Base-by-base conservation (phyloP, 108 stramenopile genomes). In the Pelagomonas calceolata region DNA sequence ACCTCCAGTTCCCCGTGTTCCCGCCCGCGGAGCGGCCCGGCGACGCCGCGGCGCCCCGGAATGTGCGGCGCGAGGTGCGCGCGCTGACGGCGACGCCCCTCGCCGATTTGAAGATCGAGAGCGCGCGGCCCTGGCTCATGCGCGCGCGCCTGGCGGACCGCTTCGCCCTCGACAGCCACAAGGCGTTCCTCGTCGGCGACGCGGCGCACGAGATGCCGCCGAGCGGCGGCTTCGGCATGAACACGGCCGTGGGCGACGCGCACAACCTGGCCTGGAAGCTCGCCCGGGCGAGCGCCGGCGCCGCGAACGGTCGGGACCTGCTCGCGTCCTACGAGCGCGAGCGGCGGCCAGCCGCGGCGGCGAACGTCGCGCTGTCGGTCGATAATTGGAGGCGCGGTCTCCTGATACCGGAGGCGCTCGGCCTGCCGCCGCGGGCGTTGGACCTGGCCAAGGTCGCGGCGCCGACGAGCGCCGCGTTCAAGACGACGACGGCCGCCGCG, bases 181-280 rank as follows among this genome's bases (percentile, higher is more conserved):
- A n/a, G n/a, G 71, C 75, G 32, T 82, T 84, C 45, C 67, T 85
- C 32, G 83, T 60, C 0, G 84, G 84, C 18, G 84, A 85, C 35
- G 81, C 84, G 18, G 84, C 84, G 21, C 84, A 85, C 69, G 72
- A 75, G 71, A 84, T 85, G 33, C 84, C 84, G 12, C 84, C 84
- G 0, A 78, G 82, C n/a, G 84, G 84, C 0, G 84, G 84, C 12
- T 82, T 85, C 32, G 84, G 84, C 43, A 67, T 85, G 35, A 85
- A 85, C 70, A 81, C 84, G 4, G 84, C 83, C 16, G 64, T 85
- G 32, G 79, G 81, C 70, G 84, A 85, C 63, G 84, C 81, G 0
- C 81, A 84, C 63, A 85, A 85, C 63, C 64, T 85, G 34, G 81
- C 81, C 0, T 85, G 84, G 84, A 84, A 82, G 67, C 79, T 85